A percentile compares a stretch with the other conserved stretches of the same genome.
phyloP scores from a whole-genome alignment of 495 filamentous ascomycete genomes.

The Patellaria atrata region DNA sequence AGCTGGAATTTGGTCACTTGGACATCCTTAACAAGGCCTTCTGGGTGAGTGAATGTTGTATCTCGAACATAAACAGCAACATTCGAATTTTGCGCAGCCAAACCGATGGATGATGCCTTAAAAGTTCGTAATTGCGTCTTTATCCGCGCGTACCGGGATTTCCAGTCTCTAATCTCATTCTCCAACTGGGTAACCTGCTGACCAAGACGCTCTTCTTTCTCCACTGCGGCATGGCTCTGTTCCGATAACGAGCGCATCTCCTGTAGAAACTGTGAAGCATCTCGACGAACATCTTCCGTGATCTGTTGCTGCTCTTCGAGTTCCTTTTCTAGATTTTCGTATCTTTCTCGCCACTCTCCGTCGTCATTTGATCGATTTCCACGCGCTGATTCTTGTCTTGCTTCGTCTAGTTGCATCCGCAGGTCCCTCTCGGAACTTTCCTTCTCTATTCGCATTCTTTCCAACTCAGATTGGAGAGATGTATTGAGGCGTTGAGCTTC shows the following conservation, averaged over 20 bases:
- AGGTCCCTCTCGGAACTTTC: constrained; percentile 47
- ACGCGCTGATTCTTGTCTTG: constrained; percentile 14
- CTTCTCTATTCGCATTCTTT: constrained; percentile 54
- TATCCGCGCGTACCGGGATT: constrained; percentile 67
- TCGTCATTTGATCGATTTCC: constrained; percentile 23
- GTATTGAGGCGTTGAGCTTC: constrained; percentile 65
- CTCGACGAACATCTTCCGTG: constrained; percentile 77
- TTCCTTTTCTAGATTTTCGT: constrained; percentile 52
- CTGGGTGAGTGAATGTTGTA: constrained; percentile 51
- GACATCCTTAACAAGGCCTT: constrained; percentile 75
- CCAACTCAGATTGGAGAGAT: constrained; percentile 62
- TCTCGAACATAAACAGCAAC: constrained; percentile 48
- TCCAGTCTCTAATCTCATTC: constrained; percentile 74
- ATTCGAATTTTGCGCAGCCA: constrained; percentile 36
- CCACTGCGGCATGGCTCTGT: constrained; percentile 60
- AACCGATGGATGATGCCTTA: constrained; percentile 62
- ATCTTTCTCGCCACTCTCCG: constrained; percentile 36
- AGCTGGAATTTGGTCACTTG: constrained; percentile 94
- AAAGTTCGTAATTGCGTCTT: constrained; percentile 76
- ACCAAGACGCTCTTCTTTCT: constrained; percentile 64
- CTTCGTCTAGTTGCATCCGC: constrained; percentile 46
- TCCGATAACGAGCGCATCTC: constrained; percentile 83
- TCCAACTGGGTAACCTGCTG: constrained; percentile 61
- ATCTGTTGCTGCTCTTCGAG: constrained; percentile 64
- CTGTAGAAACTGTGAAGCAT: constrained; percentile 68